phyloP scores from a whole-genome alignment of 2,329 filamentous ascomycete genomes.

The Aspergillus sp. region DNA sequence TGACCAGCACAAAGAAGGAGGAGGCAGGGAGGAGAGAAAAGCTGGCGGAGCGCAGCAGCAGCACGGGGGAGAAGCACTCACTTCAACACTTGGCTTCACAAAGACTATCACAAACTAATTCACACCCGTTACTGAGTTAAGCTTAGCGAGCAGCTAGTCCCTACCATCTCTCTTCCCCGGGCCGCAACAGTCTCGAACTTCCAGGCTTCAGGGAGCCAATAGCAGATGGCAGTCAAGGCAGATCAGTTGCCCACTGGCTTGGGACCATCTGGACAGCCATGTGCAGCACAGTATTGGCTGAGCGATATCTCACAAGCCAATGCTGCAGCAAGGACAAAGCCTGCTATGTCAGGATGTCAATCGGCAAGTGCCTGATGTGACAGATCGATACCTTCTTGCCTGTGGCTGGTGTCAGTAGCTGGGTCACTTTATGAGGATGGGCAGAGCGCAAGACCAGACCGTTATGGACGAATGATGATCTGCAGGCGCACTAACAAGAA shows the following conservation, averaged over 20 bases:
- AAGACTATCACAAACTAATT: constrained; percentile 6
- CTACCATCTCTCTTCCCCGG: constrained; percentile 1
- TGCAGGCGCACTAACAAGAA: constrained; percentile 4
- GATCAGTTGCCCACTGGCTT: constrained; percentile 1
- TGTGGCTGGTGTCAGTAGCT: not conserved
- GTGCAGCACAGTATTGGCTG: constrained; percentile 5
- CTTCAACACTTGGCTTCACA: not conserved
- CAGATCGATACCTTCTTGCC: not conserved
- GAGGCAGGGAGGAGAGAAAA: constrained; percentile 10
- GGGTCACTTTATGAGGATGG: not conserved
- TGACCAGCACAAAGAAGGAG: constrained; percentile 1
- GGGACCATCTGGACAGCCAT: constrained; percentile 3
- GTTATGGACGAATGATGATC: constrained; percentile 9
- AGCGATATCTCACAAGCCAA: constrained; percentile 5
- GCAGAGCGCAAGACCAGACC: not conserved
- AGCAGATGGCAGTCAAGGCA: not conserved
- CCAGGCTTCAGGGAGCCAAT: constrained; percentile 7
- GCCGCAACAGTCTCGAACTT: constrained; percentile 10
- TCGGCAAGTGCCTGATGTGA: not conserved
- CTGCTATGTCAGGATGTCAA: not conserved
- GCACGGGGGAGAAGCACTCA: not conserved
- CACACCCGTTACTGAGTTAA: constrained; percentile 7
- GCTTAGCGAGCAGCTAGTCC: constrained; percentile 8
- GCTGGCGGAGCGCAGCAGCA: not conserved
- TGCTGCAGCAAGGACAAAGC: not conserved